These are phyloP conservation scores for Lecanicillium sp. DNA, from an alignment of 2,329 filamentous ascomycete genomes.

Conservation along the genomic window DNA sequence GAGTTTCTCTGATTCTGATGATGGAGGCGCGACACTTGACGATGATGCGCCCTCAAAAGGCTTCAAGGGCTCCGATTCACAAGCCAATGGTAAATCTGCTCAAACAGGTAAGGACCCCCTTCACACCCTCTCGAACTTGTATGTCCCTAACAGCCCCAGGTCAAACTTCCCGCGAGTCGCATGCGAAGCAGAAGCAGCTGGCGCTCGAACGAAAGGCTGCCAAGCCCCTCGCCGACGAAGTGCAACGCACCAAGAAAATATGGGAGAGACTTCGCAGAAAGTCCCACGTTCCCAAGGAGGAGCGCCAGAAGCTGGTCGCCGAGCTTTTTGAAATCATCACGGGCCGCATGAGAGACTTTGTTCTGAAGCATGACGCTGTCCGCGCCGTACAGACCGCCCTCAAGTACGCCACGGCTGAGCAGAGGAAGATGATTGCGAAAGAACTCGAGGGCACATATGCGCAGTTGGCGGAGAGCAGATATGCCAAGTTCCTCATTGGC, in stretches of 20 bases:
- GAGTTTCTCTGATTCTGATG: slow-evolving; percentile 42
- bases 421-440: slow-evolving; percentile 75
- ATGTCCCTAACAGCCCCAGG: slow-evolving; percentile 26
- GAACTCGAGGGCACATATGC: slow-evolving; percentile 82
- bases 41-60: slow-evolving; percentile 29
- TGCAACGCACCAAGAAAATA: slow-evolving; percentile 86
- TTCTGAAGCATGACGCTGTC: slow-evolving; percentile 98
- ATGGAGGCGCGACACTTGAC: slow-evolving; percentile 42
- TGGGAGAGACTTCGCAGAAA: slow-evolving; percentile 93
- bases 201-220: slow-evolving; percentile 82
- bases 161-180: slow-evolving; percentile 72
- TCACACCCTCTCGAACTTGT: slow-evolving; percentile 4
- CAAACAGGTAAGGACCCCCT: slow-evolving; percentile 27
- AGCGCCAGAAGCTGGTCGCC: slow-evolving; percentile 76
- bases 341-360: slow-evolving; percentile 86
- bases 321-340: slow-evolving; percentile 91
- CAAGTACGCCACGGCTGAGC: slow-evolving; percentile 83
- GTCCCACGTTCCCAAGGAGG: slow-evolving; percentile 83
- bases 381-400: slow-evolving; percentile 92
- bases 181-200: slow-evolving; percentile 85
- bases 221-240: slow-evolving; percentile 86
- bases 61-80: slow-evolving; percentile 20
- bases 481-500: slow-evolving; percentile 94
- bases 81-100: slow-evolving; percentile 27
- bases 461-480: slow-evolving; percentile 84